Evolutionary conservation across 2,329 filamentous ascomycete genomes (phyloP), one percentile per base, ranked within the genome.

Genomic region (Nectriaceae sp.): DNA sequence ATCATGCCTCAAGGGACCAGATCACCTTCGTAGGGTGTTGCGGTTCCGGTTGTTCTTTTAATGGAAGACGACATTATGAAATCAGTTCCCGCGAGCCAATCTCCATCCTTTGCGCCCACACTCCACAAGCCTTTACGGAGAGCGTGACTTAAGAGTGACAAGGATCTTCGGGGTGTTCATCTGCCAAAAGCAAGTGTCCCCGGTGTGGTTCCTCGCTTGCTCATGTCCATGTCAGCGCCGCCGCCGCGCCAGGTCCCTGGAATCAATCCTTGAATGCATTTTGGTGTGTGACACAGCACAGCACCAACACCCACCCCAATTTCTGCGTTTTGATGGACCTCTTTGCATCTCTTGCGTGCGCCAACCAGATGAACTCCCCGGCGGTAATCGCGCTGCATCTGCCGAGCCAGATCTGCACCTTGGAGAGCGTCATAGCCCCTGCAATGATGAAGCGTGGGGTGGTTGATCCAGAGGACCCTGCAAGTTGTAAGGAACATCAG

Each of bases 401-500:
- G 52, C 55, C 54, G 59, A 41, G 40, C 43, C 10, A 59, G 57
- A 61, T 61, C 55, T 60, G 49, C 58, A 51, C 43, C 48, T 51
- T 45, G 22, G 48, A 38, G 39, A 57, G 57, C 53, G 59, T 54
- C 59, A 62, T 56, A 35, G 31, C 53, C 52, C 57, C 47, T 60
- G 55, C 20, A 40, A 19, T 15, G 44, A n/a, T 33, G 22, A 37
- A 42, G 46, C 53, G 57, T 59, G 56, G 53, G 50, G 45, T 18
- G 41, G 21, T 47, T 45, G 44, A 52, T 45, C 47, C 50, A 44
- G 47, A 54, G 39, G 21, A 42, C 21, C 40, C 16, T 49, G 24
- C 19, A 56, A 50, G 54, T 47, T 55, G 49, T 55, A n/a, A n/a
- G n/a, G n/a, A n/a, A n/a, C n/a, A n/a, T n/a, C n/a, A n/a, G n/a